A percentile compares a stretch with the other conserved stretches of the same genome.
phyloP scores from a whole-genome alignment of 2,329 filamentous ascomycete species.

The Amylocarpus encephaloides region DNA sequence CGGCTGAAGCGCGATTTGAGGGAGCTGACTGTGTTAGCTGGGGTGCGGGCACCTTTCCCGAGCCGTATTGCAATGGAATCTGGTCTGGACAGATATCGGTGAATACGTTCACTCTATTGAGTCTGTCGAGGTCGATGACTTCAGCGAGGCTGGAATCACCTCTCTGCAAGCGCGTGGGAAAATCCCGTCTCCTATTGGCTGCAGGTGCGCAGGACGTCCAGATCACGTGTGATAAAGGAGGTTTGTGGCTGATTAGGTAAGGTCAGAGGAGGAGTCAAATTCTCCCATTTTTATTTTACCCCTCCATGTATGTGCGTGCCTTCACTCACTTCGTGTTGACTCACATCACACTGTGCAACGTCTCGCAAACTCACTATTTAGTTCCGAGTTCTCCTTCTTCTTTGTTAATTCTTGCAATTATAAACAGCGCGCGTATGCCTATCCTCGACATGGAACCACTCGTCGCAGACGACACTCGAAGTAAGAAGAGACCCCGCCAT shows the following conservation, averaged over 20 bases:
- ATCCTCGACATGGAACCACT: conserved; percentile 26
- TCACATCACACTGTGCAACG: conserved; percentile 7
- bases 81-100: too few relatives aligned
- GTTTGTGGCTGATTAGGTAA: neutral
- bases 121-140: neutral
- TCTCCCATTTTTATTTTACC: neutral
- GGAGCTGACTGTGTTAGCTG: neutral
- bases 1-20: neutral
- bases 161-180: neutral
- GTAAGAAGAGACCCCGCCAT: conserved; percentile 32
- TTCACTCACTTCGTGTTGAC: conserved; percentile 1
- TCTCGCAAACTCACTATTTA: conserved; percentile 1
- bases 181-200: neutral
- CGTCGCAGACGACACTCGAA: conserved; percentile 45
- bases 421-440: conserved; percentile 24
- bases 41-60: too few relatives aligned
- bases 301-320: neutral
- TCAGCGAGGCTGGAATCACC: neutral
- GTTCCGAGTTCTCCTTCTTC: neutral
- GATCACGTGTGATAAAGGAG: neutral
- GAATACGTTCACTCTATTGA: too few relatives aligned
- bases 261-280: neutral
- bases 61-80: too few relatives aligned
- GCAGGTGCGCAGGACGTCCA: neutral
- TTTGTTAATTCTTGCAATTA: conserved; percentile 1